Conservation (phyloP, 345 rosid genomes). For the Crucihimalaya himalaica region DNA sequence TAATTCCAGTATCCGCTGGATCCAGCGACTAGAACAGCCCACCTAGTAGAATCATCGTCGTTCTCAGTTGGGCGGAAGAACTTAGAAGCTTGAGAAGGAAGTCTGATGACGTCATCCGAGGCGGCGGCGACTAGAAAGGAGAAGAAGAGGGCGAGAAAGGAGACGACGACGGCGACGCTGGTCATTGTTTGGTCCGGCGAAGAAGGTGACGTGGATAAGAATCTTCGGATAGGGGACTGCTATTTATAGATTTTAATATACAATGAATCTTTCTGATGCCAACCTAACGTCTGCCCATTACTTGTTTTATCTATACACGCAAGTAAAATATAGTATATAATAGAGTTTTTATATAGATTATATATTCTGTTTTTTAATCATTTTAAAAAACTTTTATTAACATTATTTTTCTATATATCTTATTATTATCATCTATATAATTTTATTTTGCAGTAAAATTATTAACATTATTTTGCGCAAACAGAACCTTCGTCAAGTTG, state of each 20-base stretch:
- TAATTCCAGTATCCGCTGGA: slow-evolving; percentile 94
- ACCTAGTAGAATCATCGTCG: slow-evolving; percentile 53
- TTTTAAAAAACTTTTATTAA: too few species aligned
- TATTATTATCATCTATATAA: too few species aligned
- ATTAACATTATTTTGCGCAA: too few species aligned
- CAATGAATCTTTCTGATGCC: slow-evolving; percentile 15
- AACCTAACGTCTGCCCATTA: slow-evolving; percentile 18
- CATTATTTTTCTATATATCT: too few species aligned
- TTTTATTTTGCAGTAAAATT: too few species aligned
- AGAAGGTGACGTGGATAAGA: slow-evolving; percentile 26
- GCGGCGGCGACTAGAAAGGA: slow-evolving; percentile 30
- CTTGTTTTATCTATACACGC: slow-evolving; percentile 25
- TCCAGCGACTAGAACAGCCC: slow-evolving; percentile 99
- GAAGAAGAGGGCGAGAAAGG: slow-evolving; percentile 37
- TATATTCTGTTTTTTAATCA: neutral
- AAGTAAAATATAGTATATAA: neutral
- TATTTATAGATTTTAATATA: slow-evolving; percentile 5
- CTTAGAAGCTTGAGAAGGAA: slow-evolving; percentile 66
- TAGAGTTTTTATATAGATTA: neutral
- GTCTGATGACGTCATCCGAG: slow-evolving; percentile 47
- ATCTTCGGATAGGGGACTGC: slow-evolving; percentile 5
- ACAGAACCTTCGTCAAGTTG: too few species aligned
- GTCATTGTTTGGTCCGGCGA: slow-evolving; percentile 36
- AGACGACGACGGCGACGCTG: slow-evolving; percentile 27
- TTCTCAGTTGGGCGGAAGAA: slow-evolving; percentile 48